Base-by-base conservation (phyloP, 1,284 basidiomycete genomes). In the Trichosporon sp. region DNA sequence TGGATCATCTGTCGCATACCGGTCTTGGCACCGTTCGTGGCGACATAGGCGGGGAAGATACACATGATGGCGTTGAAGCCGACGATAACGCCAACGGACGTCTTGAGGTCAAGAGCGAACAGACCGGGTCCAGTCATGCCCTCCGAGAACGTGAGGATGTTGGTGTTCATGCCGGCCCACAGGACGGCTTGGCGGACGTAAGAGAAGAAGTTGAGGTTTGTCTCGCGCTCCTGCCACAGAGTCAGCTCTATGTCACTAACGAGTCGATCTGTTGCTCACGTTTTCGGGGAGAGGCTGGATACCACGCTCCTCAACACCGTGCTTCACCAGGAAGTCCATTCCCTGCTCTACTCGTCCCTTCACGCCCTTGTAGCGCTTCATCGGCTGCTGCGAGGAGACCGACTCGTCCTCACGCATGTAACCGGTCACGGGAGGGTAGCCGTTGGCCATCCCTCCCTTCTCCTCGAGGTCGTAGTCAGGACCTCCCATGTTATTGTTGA, bases 1-100 rank as follows among this genome's bases (percentile, higher is more conserved):
- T 87, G 85, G 21, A 91, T 86, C 89, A 94, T 92, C 71, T 93
- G 91, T n/a, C 92, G 85, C 81, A 94, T 85, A 9, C 92, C 92
- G 0, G 89, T 82, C 75, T 87, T 88, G 0, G 91, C 89, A n/a
- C 92, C 92, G 86, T 90, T 92, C 40, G 88, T 91, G 13, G 87
- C 84, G 59, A 78, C 74, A 56, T 73, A 79, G 0, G 75, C 76
- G 10, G 75, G 71, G 7, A 75, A 73, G 23, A 65, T 49, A 23
- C 71, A 73, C 34, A 70, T 71, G 37, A 70, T 62, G 1, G 70
- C 66, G 14, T 69, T 74, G 64, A 75, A 76, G 59, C 72, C 61
- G 54, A 76, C 62, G 52, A 78, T 75, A 59, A 75, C 74, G 11
- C 71, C 46, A 21, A 65, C 71, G 5, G 71, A 68, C 1, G 73